phyloP scores from a whole-genome alignment of 257 asterid species.

The Lithospermum erythrorhizon region DNA sequence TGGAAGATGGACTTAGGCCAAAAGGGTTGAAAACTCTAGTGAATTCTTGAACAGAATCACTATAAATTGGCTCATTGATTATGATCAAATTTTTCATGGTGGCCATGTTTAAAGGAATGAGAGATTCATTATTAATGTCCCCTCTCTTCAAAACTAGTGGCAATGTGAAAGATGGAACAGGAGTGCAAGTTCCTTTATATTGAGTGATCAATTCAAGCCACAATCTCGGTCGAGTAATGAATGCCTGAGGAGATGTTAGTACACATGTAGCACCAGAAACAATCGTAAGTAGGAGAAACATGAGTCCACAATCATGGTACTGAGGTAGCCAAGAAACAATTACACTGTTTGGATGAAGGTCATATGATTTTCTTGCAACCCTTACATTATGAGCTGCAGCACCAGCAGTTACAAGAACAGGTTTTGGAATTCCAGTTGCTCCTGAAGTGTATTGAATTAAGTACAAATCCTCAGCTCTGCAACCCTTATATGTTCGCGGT shows the following conservation, averaged over 20 bases:
- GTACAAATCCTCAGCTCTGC: conserved; percentile 44
- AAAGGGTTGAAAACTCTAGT: conserved; percentile 22
- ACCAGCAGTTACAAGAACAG: conserved; percentile 66
- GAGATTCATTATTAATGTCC: conserved; percentile 11
- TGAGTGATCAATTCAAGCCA: conserved; percentile 62
- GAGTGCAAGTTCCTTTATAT: conserved; percentile 60
- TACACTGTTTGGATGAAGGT: conserved; percentile 47
- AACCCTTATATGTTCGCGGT: conserved; percentile 29
- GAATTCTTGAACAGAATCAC: conserved; percentile 32
- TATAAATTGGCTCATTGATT: conserved; percentile 65
- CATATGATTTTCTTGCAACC: conserved; percentile 55
- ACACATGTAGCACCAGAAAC: conserved; percentile 68
- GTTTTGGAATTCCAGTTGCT: conserved; percentile 66
- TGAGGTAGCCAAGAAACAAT: conserved; percentile 82
- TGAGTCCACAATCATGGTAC: conserved; percentile 77
- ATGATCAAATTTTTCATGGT: conserved; percentile 52
- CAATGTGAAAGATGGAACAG: conserved; percentile 62
- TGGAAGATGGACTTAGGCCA: conserved; percentile 36
- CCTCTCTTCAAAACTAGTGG: conserved; percentile 65
- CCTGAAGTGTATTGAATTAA: conserved; percentile 82
- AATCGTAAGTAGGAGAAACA: conserved; percentile 51
- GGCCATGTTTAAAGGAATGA: conserved; percentile 19
- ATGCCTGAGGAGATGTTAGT: conserved; percentile 49
- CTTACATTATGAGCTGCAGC: conserved; percentile 88
- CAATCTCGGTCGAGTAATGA: conserved; percentile 52